Percentiles rank a stretch among this genome's conserved stretches.
Conservation (phyloP, 139 green algal species). For the Volvox reticuliferus region DNA sequence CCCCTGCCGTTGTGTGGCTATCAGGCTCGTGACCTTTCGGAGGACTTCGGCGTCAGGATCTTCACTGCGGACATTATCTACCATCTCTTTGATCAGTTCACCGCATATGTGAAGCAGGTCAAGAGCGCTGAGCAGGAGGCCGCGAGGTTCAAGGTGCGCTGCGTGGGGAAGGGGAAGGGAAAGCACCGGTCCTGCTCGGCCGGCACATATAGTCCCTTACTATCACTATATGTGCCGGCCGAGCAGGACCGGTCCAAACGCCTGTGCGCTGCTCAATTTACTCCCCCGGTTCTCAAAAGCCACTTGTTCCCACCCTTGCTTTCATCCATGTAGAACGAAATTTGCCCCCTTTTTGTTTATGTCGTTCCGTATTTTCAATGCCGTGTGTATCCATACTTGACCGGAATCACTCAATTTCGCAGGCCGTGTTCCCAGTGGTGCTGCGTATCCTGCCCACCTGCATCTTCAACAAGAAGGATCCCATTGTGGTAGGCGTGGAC, state of each 20-base stretch:
- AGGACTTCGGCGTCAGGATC: constrained; percentile 90
- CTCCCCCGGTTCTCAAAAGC: too few relatives aligned
- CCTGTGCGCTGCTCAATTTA: too few relatives aligned
- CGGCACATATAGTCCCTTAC: too few relatives aligned
- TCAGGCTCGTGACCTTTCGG: constrained; percentile 71
- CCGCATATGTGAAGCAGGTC: constrained; percentile 79
- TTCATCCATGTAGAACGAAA: too few relatives aligned
- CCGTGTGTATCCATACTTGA: too few relatives aligned
- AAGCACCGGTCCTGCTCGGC: too few relatives aligned
- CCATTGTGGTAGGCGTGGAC: constrained; percentile 96
- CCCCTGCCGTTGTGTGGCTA: background rate
- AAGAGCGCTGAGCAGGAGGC: constrained; percentile 89
- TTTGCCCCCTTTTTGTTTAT: too few relatives aligned
- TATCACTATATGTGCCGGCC: too few relatives aligned
- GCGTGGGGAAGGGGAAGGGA: background rate
- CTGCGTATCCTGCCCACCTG: constrained; percentile 93
- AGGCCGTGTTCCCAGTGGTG: constrained; percentile 19
- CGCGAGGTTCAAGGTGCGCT: constrained; percentile 56
- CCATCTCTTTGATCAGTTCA: constrained; percentile 99
- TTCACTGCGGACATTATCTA: constrained; percentile 99
- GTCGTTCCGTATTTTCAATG: too few relatives aligned
- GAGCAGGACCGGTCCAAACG: too few relatives aligned
- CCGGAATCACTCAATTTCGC: background rate
- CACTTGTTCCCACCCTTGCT: too few relatives aligned
- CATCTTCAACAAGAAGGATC: constrained; percentile 99